Base-by-base conservation (phyloP, 163 green algal genomes). In the Chloromonas sp. region DNA sequence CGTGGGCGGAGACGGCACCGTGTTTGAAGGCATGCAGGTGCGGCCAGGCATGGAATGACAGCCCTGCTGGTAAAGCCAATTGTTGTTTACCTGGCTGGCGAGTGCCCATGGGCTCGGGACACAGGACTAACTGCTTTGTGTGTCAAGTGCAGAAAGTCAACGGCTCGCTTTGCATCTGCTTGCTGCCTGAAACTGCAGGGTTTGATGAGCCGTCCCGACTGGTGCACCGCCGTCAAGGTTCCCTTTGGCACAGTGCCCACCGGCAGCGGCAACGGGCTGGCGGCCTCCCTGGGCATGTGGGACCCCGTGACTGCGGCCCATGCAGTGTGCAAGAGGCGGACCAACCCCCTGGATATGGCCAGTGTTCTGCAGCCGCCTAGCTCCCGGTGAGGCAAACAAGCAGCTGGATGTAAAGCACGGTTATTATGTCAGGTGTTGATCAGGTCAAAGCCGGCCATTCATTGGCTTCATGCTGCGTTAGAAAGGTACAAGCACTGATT, bases 231-330 rank as follows among this genome's bases (percentile, higher is more conserved):
- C 0, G n/a, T 74, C 1, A n/a, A 61, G 14, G 59, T 92, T 15
- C 91, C 91, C 0, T 76, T 97, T 60, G 87, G 87, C 1, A 89
- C 90, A 66, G 61, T 96, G 0, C 94, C 94, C 5, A 89, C 86
- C 13, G 93, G 93, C 82, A 90, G 83, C 2, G 94, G 94, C 83
- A 97, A 97, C 87, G 94, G 91, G 2, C 85, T 97, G 78, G 89
- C 92, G 0, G 92, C 92, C 5, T 93, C 84, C 62, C 60, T 80
- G 58, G 89, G 89, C 1, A 78, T 96, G 81, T 97, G 92, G 92
- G 88, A 88, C 82, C 60, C 87, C 3, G 79, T 82, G 1, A 93
- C 93, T 15, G 94, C 89, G 1, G 84, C 84, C 0, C 85, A 86
- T 79, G 78, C 86, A 11, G 60, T 86, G 60, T 60, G 77, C 11